Conservation (phyloP, 176 grass and related monocot species). For the Alloteropsis semialata region DNA sequence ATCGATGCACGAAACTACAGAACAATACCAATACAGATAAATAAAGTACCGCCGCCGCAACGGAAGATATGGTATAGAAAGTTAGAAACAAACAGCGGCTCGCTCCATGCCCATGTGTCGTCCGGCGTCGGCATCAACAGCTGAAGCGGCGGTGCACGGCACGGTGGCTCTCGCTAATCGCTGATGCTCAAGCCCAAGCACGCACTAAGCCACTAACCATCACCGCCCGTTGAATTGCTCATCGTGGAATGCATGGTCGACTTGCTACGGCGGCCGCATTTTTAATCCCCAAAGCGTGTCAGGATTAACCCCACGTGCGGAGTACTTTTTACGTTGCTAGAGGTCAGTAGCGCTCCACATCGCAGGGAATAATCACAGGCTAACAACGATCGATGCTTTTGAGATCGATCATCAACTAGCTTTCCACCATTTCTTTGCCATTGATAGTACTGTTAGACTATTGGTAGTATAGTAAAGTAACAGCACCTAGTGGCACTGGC, state of each 20-base stretch:
- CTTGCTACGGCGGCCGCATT: neutral
- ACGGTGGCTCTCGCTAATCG: neutral
- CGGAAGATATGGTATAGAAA: neutral
- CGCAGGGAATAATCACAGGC: neutral
- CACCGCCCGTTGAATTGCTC: too few relatives aligned
- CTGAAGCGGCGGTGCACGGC: neutral
- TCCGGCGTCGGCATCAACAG: neutral
- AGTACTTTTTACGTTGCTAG: neutral
- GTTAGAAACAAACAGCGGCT: neutral
- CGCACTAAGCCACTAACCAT: too few relatives aligned
- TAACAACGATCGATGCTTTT: neutral
- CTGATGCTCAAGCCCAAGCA: too few relatives aligned
- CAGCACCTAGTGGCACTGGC: neutral
- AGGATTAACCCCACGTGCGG: neutral
- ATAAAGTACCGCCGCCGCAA: neutral
- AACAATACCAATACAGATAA: too few relatives aligned
- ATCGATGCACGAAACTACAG: too few relatives aligned
- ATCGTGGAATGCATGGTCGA: neutral
- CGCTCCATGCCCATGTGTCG: neutral
- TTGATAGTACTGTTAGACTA: neutral
- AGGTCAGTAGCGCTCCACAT: neutral
- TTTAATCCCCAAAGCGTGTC: neutral
- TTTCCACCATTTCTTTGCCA: too few relatives aligned
- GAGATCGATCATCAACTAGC: neutral
- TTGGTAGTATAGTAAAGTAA: too few relatives aligned